Evolutionary conservation across 2,329 filamentous ascomycete species (phyloP).

Genomic region (Stagonosporopsis tanaceti): DNA sequence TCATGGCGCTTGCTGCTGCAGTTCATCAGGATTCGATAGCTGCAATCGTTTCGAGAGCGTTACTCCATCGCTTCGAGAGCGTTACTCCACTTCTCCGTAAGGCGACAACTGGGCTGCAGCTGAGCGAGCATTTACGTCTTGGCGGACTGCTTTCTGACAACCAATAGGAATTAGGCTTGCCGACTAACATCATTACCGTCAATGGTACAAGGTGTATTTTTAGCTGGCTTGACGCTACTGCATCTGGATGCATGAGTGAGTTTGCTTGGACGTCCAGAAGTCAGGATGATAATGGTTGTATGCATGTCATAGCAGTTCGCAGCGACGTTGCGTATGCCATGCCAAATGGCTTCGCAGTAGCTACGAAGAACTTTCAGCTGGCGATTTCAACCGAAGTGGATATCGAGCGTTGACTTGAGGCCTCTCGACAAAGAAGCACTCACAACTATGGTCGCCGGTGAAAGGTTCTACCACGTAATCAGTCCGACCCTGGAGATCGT

Average conservation of each 20-base stretch:
- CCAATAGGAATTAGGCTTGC: slow-evolving; percentile 5
- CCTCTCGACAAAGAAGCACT: neutral
- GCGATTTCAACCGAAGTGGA: neutral
- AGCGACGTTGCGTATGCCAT: neutral
- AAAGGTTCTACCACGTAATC: neutral
- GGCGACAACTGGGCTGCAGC: neutral
- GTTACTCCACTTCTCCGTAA: neutral
- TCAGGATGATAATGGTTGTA: neutral
- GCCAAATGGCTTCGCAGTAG: neutral
- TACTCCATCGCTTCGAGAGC: neutral
- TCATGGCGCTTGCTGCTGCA: neutral
- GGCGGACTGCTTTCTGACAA: neutral
- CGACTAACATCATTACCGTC: slow-evolving; percentile 2
- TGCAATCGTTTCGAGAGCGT: neutral
- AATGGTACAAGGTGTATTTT: slow-evolving; percentile 1
- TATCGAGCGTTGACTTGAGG: neutral
- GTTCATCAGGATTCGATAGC: slow-evolving; percentile 2
- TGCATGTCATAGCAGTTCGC: neutral
- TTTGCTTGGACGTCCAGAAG: neutral
- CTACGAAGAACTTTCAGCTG: neutral
- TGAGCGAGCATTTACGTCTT: neutral
- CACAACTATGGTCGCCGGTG: neutral
- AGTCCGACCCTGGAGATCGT: neutral
- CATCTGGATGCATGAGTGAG: neutral
- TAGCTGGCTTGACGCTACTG: neutral